Evolutionary conservation across 805 yeast genomes (phyloP), one percentile per base, ranked within the genome.

Genomic region (Pichia kluyveri): DNA sequence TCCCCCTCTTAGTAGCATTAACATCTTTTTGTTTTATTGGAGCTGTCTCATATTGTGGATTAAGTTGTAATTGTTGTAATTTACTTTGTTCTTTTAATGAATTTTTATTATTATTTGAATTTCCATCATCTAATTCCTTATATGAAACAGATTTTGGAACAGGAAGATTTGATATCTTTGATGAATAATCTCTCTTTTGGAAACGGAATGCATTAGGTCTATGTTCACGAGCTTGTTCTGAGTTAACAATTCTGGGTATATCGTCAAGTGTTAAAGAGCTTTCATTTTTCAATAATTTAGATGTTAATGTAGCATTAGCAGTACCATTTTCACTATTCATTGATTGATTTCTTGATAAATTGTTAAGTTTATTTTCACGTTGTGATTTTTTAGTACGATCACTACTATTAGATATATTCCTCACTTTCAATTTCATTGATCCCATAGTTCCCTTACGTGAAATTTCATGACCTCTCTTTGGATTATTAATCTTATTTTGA

Each of bases 191-290:
- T 45, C 67, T 55, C 42, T 79, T 80, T 59, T 85, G 90, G 65
- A 85, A 95, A 50, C 84, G 82, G 67, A 84, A 90, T 0, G 96
- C 96, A 64, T 89, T 89, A 2, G 97, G 96, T 49, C 96, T 75
- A 59, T 86, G 83, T 52, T 87, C 96, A 53, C 96, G 73, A 0
- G 98, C 96, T 64, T 91, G 96, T 58, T 93, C 97, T 10, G 96
- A 91, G 2, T 97, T 96, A 8, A 93, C 97, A 60, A 93, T 91
- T 54, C 98, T 75, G 8, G 98, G 96, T 57, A 93, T 93, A 65
- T 93, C 99, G 65, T 93, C 98, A 56, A 93, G 74, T 0, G 97
- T 91, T 46, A 93, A 75, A 0, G 91, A 83, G 56, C 85, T 86
- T 56, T 91, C 95, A 58, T 80, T 85, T 57, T 83, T 79, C 47